phyloP scores from a whole-genome alignment of 208 protist species.

The Blechomonas ayalai region DNA sequence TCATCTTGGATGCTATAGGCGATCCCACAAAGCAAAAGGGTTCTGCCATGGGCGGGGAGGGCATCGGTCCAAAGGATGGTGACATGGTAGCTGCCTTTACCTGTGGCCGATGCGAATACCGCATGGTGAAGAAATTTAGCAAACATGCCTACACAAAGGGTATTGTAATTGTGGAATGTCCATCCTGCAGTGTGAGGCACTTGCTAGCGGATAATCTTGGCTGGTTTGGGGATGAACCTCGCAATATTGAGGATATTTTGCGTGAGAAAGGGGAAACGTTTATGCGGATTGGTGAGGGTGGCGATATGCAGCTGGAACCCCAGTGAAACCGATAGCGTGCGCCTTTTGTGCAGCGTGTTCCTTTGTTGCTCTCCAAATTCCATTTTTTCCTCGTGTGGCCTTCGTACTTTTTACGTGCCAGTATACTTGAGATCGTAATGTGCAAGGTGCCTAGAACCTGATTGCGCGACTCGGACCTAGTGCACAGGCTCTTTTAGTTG shows the following conservation, averaged over 20 bases:
- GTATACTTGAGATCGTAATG: too few relatives aligned
- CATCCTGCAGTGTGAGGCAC: conserved; percentile 77
- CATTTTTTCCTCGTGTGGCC: conserved; percentile 2
- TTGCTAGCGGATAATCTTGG: conserved; percentile 90
- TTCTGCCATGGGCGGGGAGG: conserved; percentile 70
- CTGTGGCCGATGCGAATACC: conserved; percentile 77
- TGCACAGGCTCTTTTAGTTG: too few relatives aligned
- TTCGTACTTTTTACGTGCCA: conserved; percentile 2
- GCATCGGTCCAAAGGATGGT: conserved; percentile 61
- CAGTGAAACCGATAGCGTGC: conserved; percentile 5
- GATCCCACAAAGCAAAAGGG: conserved; percentile 28
- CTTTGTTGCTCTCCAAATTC: background rate
- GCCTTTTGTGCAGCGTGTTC: background rate
- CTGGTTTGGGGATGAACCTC: conserved; percentile 73
- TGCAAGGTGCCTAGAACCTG: too few relatives aligned
- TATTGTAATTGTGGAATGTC: conserved; percentile 89
- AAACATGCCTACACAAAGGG: conserved; percentile 90
- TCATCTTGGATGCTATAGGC: conserved; percentile 51
- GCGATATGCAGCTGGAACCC: too few relatives aligned
- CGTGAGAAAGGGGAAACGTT: conserved; percentile 66
- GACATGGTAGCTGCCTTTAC: conserved; percentile 90
- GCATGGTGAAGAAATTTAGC: conserved; percentile 88
- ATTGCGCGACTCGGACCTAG: too few relatives aligned
- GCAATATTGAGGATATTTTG: conserved; percentile 83
- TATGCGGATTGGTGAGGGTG: conserved; percentile 45